Evolutionary conservation across 148 eudicot genomes (phyloP), one percentile per base, ranked within the genome.

Genomic region (Fagopyrum tataricum): DNA sequence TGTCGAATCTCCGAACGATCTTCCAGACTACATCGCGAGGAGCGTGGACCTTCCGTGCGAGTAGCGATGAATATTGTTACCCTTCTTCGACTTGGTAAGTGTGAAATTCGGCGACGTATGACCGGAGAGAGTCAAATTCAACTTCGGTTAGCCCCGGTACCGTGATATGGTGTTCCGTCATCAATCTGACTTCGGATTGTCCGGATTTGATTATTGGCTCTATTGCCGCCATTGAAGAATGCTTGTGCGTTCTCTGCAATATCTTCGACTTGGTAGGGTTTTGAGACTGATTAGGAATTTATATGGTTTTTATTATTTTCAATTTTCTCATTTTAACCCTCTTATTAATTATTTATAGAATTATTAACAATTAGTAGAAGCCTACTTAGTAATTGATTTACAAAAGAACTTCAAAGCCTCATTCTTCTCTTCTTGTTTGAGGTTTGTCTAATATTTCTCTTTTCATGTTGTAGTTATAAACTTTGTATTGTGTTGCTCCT

Each of bases 1-100:
- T 89, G 74, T 89, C 93, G 59, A 89, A 89, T 21, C 87, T 82
- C 12, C 93, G 86, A 4, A 89, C 80, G 41, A 87, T 43, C 6
- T 91, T 81, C 95, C 95, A 90, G 1, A 90, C 95, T 40, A 31
- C 73, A 71, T 82, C 75, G 76, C 73, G 78, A 21, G 90, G 91
- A 59, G 90, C 91, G 76, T 82, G 81, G 81, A 90, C 78, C 58
- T 79, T 84, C 61, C 84, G 91, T 2, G 87, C 87, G 71, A 90
- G 87, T 37, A 90, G 82, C 61, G 91, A 87, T 0, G 93, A 85
- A 71, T 90, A 89, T 76, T 82, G 87, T 6, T 39, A 37, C 11
- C 76, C 79, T 14, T 52, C 20, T 20, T 6, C 67, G 79, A 85
- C 26, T 24, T 9, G 47, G 82, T 86, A 89, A 4, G 90, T 77